phyloP scores from a whole-genome alignment of 2,329 filamentous ascomycete genomes.

The Xylariales sp. region DNA sequence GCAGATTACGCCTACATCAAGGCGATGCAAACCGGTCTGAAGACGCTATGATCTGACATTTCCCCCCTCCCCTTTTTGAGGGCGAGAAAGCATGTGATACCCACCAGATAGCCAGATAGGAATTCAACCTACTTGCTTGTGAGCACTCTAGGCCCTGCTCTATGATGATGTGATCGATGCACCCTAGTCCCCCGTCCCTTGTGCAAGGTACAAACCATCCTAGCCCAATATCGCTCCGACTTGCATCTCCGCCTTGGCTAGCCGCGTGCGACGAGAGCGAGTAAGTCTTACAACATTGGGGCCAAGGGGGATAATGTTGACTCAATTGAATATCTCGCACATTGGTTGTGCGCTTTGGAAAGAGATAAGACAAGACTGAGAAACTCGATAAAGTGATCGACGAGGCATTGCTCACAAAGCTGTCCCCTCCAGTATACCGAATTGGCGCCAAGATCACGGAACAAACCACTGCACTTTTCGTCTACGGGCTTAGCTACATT shows the following conservation, averaged over 20 bases:
- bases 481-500: conserved; percentile 19
- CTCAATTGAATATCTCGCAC: neutral
- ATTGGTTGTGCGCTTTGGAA: neutral
- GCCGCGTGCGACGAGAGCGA: neutral
- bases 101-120: conserved; percentile 4
- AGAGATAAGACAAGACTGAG: neutral
- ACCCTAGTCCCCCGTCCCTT: conserved; percentile 5
- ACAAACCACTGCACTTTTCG: conserved; percentile 6
- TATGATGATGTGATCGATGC: conserved; percentile 18
- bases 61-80: neutral
- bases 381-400: neutral
- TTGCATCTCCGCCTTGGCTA: neutral
- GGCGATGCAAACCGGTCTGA: conserved; percentile 32
- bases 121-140: neutral
- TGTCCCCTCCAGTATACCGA: conserved; percentile 1
- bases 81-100: neutral
- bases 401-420: conserved; percentile 8
- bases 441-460: conserved; percentile 10
- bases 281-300: neutral
- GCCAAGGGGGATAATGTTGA: neutral
- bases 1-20: conserved; percentile 31
- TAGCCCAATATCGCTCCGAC: neutral
- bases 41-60: conserved; percentile 15
- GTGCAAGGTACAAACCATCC: conserved; percentile 11
- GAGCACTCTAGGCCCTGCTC: conserved; percentile 2